phyloP scores from a whole-genome alignment of 2,329 filamentous ascomycete species.

The Phialemoniopsis sp. region DNA sequence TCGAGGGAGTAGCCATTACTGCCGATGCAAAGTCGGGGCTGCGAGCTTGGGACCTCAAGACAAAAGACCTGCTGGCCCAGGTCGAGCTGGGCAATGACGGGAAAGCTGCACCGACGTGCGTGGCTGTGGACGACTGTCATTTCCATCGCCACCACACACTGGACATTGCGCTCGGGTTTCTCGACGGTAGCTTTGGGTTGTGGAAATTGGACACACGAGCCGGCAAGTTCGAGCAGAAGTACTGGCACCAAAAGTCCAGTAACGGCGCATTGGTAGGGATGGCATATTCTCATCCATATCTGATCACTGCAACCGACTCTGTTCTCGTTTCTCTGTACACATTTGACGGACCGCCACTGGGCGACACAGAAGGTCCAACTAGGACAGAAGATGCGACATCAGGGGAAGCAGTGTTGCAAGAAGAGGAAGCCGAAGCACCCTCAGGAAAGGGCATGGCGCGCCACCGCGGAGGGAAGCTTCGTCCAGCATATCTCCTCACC shows the following conservation, averaged over 20 bases:
- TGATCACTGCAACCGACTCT: conserved; percentile 72
- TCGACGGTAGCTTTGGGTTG: conserved; percentile 66
- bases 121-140: conserved; percentile 58
- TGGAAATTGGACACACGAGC: conserved; percentile 52
- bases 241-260: conserved; percentile 57
- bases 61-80: conserved; percentile 54
- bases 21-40: conserved; percentile 67
- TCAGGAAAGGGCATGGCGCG: background rate
- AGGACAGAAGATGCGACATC: background rate
- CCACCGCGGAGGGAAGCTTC: background rate
- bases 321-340: conserved; percentile 75
- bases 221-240: conserved; percentile 38
- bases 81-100: conserved; percentile 22
- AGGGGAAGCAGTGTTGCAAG: too few relatives aligned
- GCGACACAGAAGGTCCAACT: conserved; percentile 5
- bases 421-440: background rate
- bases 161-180: conserved; percentile 65
- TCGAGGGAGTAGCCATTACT: conserved; percentile 73
- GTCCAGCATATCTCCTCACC: conserved; percentile 54
- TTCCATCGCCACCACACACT: conserved; percentile 35
- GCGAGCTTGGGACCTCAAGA: conserved; percentile 73
- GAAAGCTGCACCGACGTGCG: conserved; percentile 47
- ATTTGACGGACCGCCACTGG: conserved; percentile 36
- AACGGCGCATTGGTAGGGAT: conserved; percentile 66
- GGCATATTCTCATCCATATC: conserved; percentile 69